Base-by-base conservation (phyloP, 2,329 filamentous ascomycete genomes). In the Didymella arachidicola region DNA sequence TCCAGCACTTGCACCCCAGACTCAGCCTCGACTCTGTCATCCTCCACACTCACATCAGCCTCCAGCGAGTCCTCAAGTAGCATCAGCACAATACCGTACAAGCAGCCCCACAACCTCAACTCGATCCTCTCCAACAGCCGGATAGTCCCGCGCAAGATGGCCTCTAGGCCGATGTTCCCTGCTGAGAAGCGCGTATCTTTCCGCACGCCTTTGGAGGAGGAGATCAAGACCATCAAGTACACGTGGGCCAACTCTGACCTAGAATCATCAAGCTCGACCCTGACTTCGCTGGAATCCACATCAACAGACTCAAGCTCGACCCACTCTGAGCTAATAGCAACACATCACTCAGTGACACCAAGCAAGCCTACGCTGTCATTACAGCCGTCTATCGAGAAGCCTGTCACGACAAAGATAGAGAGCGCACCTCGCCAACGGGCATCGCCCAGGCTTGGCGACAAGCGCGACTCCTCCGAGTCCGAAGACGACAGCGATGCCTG, bases 181-280 rank as follows among this genome's bases (percentile, higher is more conserved):
- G 78, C 82, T 2, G 77, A 81, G 66, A 88, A 87, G 76, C 80
- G 79, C 61, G 86, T 88, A 12, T 81, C 80, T 26, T 88, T 87
- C 69, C 79, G 81, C 19, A 77, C 77, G 12, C 82, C 83, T 18
- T 71, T 87, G 26, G 84, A 85, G 44, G 86, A 88, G 68, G 84
- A 86, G 56, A 86, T 88, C 65, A 79, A 79, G 61, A 88, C 80
- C 2, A 79, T 80, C 39, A 80, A 77, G 56, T 88, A 85, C 72
- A 83, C 81, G 5, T 74, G 82, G 51, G 81, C 82, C 36, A 84
- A 87, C 63, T 83, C 82, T 0, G 86, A 88, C 68, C 74, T 87
- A 11, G 74, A 79, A 7, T 77, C 79, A 46, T 77, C 81, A 5
- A 69, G 69, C 27, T 77, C 72, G 8, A 71, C 76, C 10, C 60